phyloP scores from a whole-genome alignment of 148 eudicot genomes.

The Beta vulgaris region DNA sequence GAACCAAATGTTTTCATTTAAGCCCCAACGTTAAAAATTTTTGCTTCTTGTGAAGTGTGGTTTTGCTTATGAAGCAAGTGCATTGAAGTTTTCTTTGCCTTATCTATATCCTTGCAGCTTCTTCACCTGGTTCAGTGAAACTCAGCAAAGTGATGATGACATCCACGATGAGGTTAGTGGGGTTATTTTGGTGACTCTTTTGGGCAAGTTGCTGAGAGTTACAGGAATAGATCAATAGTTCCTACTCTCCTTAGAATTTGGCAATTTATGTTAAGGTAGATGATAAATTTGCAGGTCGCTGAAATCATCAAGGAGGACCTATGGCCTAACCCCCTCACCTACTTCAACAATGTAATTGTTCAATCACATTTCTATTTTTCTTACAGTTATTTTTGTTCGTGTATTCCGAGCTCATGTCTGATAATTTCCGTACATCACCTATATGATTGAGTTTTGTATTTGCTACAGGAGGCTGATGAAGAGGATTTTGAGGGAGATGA shows the following conservation, averaged over 20 bases:
- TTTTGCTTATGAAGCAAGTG: background rate
- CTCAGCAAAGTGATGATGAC: slow-evolving; percentile 57
- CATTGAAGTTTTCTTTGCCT: background rate
- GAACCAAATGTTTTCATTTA: too few species aligned
- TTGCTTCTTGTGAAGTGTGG: background rate
- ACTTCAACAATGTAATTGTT: slow-evolving; percentile 65
- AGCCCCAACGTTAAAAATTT: background rate
- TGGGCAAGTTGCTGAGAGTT: background rate
- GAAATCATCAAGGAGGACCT: slow-evolving; percentile 95
- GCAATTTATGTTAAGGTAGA: slow-evolving; percentile 9
- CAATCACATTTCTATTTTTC: background rate
- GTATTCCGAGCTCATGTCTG: background rate
- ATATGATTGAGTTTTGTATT: slow-evolving; percentile 8
- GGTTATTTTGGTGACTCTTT: slow-evolving; percentile 5
- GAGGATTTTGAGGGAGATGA: slow-evolving; percentile 61
- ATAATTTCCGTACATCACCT: background rate
- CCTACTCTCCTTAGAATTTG: background rate
- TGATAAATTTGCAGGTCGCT: slow-evolving; percentile 62
- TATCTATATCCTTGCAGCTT: slow-evolving; percentile 52
- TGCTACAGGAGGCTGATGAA: slow-evolving; percentile 73
- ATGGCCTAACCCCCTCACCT: slow-evolving; percentile 91
- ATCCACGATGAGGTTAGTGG: slow-evolving; percentile 68
- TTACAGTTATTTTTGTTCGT: background rate
- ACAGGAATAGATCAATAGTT: background rate
- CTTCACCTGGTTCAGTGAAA: slow-evolving; percentile 80